Percentiles rank a stretch among this genome's conserved stretches.
Conservation (phyloP, 2,329 filamentous ascomycete species). For the Penicillium sumatraense region DNA sequence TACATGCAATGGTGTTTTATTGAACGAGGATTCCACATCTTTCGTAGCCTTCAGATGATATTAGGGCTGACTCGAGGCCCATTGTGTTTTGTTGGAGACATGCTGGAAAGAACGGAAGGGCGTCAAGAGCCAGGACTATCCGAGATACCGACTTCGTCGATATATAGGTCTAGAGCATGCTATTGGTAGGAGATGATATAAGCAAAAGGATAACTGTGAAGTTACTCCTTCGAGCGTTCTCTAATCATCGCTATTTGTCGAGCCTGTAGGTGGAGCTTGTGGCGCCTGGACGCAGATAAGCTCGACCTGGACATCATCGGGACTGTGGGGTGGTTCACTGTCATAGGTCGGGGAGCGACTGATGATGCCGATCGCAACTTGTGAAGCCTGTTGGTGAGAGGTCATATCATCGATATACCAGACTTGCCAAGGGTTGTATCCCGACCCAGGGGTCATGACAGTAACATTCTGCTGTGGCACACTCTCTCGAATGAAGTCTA, state of each 20-base stretch:
- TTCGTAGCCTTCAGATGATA: not conserved
- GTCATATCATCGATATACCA: constrained; percentile 42
- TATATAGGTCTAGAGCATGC: not conserved
- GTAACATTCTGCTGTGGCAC: constrained; percentile 29
- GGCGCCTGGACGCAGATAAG: constrained; percentile 44
- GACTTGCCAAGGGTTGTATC: constrained; percentile 38
- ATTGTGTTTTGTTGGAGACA: not conserved
- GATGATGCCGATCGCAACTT: constrained; percentile 44
- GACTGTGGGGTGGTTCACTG: constrained; percentile 25
- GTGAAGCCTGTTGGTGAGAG: constrained; percentile 36
- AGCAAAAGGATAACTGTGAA: not conserved
- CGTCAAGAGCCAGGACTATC: not conserved
- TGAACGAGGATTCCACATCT: not conserved
- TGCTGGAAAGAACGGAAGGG: not conserved
- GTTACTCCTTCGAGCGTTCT: not conserved
- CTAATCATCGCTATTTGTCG: constrained; percentile 25
- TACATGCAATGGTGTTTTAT: not conserved
- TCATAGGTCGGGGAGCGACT: constrained; percentile 38
- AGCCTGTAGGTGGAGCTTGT: constrained; percentile 35
- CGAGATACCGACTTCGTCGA: not conserved
- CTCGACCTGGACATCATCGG: constrained; percentile 41
- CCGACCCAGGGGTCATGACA: constrained; percentile 35
- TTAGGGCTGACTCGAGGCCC: not conserved
- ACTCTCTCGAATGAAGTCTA: constrained; percentile 40
- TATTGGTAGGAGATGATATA: not conserved